Conservation (phyloP, 1,284 basidiomycete species). For the Puccinia triticina region DNA sequence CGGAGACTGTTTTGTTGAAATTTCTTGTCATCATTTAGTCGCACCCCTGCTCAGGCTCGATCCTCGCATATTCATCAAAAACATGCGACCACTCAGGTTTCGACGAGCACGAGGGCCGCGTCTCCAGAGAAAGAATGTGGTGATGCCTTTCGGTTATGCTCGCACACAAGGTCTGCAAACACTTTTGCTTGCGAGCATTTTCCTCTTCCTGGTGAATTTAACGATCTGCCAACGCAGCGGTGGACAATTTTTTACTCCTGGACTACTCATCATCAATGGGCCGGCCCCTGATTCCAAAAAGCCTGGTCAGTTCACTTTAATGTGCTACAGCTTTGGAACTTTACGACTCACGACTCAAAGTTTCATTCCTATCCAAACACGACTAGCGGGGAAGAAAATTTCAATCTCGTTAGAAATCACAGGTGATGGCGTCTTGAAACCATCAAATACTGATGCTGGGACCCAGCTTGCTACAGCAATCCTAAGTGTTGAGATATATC, state of each 20-base stretch:
- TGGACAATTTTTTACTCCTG: constrained; percentile 44
- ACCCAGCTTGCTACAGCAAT: constrained; percentile 42
- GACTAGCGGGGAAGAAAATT: constrained; percentile 39
- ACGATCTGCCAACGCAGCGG: constrained; percentile 24
- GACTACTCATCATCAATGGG: constrained; percentile 33
- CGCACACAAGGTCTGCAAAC: constrained; percentile 1
- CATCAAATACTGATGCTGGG: constrained; percentile 33
- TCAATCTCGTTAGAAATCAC: constrained; percentile 29
- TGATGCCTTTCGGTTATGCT: not conserved
- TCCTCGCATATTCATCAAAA: not conserved
- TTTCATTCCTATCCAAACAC: not conserved
- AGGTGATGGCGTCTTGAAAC: constrained; percentile 29
- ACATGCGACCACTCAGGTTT: not conserved
- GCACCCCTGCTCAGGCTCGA: not conserved
- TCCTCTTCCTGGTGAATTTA: constrained; percentile 16
- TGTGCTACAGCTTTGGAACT: not conserved
- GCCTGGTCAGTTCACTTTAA: constrained; percentile 17
- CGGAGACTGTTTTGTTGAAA: too few relatives aligned
- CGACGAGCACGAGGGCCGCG: not conserved
- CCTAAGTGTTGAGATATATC: constrained; percentile 34
- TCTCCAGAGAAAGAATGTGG: not conserved
- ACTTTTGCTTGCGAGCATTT: not conserved
- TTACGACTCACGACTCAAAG: not conserved
- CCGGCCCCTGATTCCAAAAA: constrained; percentile 29
- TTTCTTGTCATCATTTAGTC: not conserved